Percentiles rank a stretch among this genome's conserved stretches.
Conservation (phyloP, 495 filamentous ascomycete species). For the Aspergillus bertholletiae region DNA sequence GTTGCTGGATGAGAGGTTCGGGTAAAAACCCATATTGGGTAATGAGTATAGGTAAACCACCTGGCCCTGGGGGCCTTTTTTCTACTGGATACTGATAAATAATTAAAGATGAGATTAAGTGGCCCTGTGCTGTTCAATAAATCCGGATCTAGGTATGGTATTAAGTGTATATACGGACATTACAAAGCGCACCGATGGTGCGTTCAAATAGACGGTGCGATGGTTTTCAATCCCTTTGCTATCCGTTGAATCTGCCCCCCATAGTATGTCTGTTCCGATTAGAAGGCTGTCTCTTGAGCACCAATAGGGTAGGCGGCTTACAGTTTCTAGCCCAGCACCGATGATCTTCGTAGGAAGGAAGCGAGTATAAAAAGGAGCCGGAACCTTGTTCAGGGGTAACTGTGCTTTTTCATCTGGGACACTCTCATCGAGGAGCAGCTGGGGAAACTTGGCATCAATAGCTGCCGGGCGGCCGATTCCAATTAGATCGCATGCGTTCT, state of each 20-base stretch:
- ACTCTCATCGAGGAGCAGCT: slow-evolving; percentile 49
- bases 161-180: no score
- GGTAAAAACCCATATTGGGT: no score
- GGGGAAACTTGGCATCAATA: slow-evolving; percentile 45
- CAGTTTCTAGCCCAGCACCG: slow-evolving; percentile 43
- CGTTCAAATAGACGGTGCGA: slow-evolving; percentile 17
- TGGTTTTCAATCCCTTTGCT: slow-evolving; percentile 31
- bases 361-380: slow-evolving; percentile 27
- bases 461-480: slow-evolving; percentile 54
- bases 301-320: slow-evolving; percentile 23
- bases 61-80: no score
- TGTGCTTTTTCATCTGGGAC: slow-evolving; percentile 46
- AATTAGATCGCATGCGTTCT: slow-evolving; percentile 55
- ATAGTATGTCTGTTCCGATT: slow-evolving; percentile 33
- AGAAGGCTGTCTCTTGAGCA: background rate
- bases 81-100: no score
- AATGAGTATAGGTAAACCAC: no score
- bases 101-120: no score
- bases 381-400: slow-evolving; percentile 34
- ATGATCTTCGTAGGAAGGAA: slow-evolving; percentile 34
- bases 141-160: no score
- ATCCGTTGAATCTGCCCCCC: slow-evolving; percentile 36
- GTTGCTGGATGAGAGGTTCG: background rate
- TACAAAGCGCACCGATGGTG: background rate
- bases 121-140: no score